Evolutionary conservation across 106 monocot species (phyloP), one percentile per base, ranked within the genome.

Genomic region (Alisma plantagoaquatica): DNA sequence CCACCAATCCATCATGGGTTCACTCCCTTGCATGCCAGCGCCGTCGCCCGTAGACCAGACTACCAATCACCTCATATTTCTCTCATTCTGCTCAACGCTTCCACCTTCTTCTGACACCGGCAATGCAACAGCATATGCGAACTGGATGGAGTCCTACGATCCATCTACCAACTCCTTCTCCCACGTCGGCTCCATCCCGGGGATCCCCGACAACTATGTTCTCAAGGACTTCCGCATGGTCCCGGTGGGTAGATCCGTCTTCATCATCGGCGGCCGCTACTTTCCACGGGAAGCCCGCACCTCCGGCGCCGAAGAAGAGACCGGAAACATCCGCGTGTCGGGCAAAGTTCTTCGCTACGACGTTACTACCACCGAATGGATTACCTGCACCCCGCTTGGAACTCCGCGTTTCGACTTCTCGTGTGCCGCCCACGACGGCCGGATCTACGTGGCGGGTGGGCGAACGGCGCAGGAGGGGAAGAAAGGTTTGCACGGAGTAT

Each of bases 341-440:
- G 17, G 2, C 0, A 62, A 68, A 3, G 74, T 74, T 16, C 24
- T 62, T 10, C 66, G 74, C 16, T 56, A 61, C 41, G 23, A 41
- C 44, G 47, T 28, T 21, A 27, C n/a, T 16, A 29, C 27, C 4
- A 54, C 30, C 2, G 54, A 54, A 18, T 73, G 73, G 73, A 27
- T 47, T 2, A 3, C 29, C 0, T 67, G 73, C 53, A 38, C 73
- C 41, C 47, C 53, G 32, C 23, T 73, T 23, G n/a, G 9, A 10
- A 30, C 33, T 29, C 60, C 66, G 12, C 52, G 73, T n/a, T 73
- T 67, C 45, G 66, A 73, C 51, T 73, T 73, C 20, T 65, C 73
- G 1, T 73, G 67, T 26, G 48, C 46, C 7, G 42, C 51, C 0
- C 61, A 67, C 53, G 41, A 49, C 14, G 73, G 67, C 3, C 53